A percentile compares a stretch with the other conserved stretches of the same genome.
These are phyloP conservation scores for Guadua angustifolia DNA, from an alignment of 176 grass and related monocot genomes.

Conservation along the genomic window DNA sequence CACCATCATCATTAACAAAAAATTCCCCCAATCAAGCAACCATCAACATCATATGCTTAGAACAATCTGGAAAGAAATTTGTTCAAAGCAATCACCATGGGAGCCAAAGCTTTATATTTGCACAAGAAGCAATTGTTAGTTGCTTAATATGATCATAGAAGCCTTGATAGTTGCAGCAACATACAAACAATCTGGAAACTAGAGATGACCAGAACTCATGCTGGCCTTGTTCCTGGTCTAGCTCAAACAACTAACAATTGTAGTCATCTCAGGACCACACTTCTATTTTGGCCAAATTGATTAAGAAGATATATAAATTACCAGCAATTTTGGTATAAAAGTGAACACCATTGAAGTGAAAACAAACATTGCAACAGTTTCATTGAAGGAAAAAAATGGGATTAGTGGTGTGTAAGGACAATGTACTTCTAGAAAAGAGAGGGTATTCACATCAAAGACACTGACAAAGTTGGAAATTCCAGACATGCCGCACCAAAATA, in stretches of 20 bases:
- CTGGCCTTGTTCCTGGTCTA: background rate
- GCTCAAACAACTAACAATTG: background rate
- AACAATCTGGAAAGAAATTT: background rate
- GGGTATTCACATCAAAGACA: too few species aligned
- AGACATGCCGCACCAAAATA: background rate
- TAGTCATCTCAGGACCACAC: background rate
- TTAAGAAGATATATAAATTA: background rate
- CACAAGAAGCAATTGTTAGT: background rate
- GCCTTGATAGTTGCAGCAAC: background rate
- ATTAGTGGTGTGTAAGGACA: background rate
- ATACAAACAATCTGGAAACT: background rate
- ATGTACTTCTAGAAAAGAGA: background rate
- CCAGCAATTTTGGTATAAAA: background rate
- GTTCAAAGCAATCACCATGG: background rate
- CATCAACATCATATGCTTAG: background rate
- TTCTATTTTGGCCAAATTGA: background rate
- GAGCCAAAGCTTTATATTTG: background rate
- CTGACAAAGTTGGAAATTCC: background rate
- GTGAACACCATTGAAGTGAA: background rate
- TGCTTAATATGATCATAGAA: background rate
- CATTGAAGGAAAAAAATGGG: background rate
- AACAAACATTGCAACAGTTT: background rate
- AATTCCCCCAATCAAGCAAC: background rate
- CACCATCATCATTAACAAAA: background rate
- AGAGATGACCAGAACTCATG: background rate